Base-by-base conservation (phyloP, 164 flowering plant genomes). In the Vitis rupestris region DNA sequence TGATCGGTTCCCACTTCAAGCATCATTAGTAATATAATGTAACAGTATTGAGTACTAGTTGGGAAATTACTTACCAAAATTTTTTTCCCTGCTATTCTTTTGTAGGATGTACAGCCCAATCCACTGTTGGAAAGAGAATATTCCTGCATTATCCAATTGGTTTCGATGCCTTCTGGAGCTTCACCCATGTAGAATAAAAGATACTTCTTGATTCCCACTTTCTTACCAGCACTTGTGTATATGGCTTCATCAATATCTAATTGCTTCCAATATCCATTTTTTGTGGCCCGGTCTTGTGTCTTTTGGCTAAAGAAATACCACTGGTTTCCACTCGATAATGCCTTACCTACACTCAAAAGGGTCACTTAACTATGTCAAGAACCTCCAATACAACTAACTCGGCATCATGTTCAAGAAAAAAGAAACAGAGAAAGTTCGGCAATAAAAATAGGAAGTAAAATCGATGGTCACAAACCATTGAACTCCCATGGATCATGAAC, bases 111-210 rank as follows among this genome's bases (percentile, higher is more conserved):
- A 50, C 51, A 53, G 12, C 29, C 19, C 1, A 19, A 17, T 2
- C 48, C 64, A 52, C 47, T 63, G 11, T 50, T 49, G 48, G 65
- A 63, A 15, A 79, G 76, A 30, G 59, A 81, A 75, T 75, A 83
- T 61, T 83, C 82, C 13, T 81, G 75, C 87, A 84, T 81, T 3
- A 82, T 14, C 85, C 87, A 84, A 23, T 63, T 72, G 44, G 81
- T 79, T 72, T 81, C 75, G 8, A 50, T n/a, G 2, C 65, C 72
- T 0, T 55, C 50, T 1, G 71, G 70, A 63, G 69, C 61, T 13
- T 73, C 72, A 30, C 80, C 79, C 23, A 59, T 53, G 61, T 57
- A 60, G 73, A 79, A 84, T 8, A 74, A 72, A 23, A 77, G 70
- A 47, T 54, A 67, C 37, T 74, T 82, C 70, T 82, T 82, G 10